Base-by-base conservation (phyloP, 2,329 filamentous ascomycete species). In the Cryphonectria radicalis region DNA sequence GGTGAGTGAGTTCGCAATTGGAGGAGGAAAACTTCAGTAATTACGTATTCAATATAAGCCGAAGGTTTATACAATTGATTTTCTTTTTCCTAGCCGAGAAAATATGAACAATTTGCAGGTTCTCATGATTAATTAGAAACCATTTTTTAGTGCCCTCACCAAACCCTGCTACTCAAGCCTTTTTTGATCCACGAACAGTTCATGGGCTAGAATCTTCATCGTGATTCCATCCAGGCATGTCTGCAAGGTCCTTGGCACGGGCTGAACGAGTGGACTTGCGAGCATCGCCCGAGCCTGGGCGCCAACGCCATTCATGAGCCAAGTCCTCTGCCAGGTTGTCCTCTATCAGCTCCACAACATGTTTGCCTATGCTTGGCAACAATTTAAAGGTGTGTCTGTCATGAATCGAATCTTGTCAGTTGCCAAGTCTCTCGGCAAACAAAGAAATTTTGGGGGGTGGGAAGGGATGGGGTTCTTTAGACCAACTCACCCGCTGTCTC, bases 271-370 rank as follows among this genome's bases (percentile, higher is more conserved):
- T 79, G 1, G 82, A 84, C 75, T 80, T 83, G 11, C 82, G 75
- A 3, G 83, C 81, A 76, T 84, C 82, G 32, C 83, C 83, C 3
- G 66, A 63, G 3, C 82, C 83, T 1, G 82, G 82, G 17, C 83
- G 78, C 83, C 83, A 85, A 71, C 78, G 79, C 83, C 83, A 85
- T 1, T 81, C 80, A 62, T 81, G 73, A 6, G 79, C 75, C 60
- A 84, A 73, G 25, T 84, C 80, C 5, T 80, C 75, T 0, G 80
- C 78, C 17, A 85, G 74, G 4, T 74, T 77, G 1, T 79, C 81
- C 72, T 84, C 83, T 6, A 85, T 75, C 62, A 85, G 72, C 74
- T 84, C 82, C 14, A 85, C 83, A 3, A 85, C 80, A 70, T 85
- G 82, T 68, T 82, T 84, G 1, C 83, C 83, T 66, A 85, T 84